Evolutionary conservation across 2,329 filamentous ascomycete species (phyloP).

Genomic region (Scedosporium dehoogii): DNA sequence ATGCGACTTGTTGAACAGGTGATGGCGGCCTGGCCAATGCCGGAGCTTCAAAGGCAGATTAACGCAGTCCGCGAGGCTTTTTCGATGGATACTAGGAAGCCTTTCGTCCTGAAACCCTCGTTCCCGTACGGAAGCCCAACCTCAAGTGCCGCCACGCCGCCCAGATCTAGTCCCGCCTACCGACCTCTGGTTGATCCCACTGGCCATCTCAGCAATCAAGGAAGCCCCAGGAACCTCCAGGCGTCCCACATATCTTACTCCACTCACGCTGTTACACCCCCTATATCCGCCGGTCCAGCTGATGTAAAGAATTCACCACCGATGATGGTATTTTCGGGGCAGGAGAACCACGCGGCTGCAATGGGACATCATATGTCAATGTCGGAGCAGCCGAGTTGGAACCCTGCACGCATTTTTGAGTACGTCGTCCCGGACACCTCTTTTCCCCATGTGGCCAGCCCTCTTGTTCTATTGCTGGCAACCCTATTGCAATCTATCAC

Average conservation of each 20-base stretch:
- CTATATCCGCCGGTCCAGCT: neutral
- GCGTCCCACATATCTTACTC: neutral
- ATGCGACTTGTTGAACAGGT: constrained; percentile 90
- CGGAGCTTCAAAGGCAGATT: constrained; percentile 82
- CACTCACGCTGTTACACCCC: neutral
- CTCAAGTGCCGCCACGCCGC: constrained; percentile 53
- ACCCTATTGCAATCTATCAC: neutral
- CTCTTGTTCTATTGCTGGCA: neutral
- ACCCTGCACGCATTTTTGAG: constrained; percentile 83
- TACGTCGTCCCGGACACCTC: constrained; percentile 37
- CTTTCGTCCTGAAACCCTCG: constrained; percentile 78
- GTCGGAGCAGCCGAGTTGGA: constrained; percentile 62
- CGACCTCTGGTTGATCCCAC: constrained; percentile 34
- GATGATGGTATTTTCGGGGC: constrained; percentile 9
- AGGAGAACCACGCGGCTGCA: neutral
- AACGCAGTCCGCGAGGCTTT: constrained; percentile 84
- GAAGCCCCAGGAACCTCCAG: neutral
- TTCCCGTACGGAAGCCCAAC: constrained; percentile 81
- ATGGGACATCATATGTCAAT: constrained; percentile 47
- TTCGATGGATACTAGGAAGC: constrained; percentile 72
- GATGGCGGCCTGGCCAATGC: constrained; percentile 74
- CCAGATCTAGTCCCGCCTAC: constrained; percentile 29
- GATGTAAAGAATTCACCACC: neutral
- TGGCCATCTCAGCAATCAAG: constrained; percentile 31
- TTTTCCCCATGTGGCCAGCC: too few species aligned